Conservation (phyloP, 208 protist genomes). For the Wallacemonas rigidus region DNA sequence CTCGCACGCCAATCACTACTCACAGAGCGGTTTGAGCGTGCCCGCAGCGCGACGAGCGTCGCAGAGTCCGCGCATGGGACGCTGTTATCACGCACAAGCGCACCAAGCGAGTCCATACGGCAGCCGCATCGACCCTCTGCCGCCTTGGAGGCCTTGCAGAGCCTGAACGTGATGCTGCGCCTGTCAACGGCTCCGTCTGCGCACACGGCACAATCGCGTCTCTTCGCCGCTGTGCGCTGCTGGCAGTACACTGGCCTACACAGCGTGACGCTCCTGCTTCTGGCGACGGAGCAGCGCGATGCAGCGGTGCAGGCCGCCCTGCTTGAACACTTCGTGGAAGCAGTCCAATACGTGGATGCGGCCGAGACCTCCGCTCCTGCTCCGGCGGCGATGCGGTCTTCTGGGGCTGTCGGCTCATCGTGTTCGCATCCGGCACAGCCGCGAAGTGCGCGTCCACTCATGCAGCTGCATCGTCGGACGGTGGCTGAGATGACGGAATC, state of each 20-base stretch:
- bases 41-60: not conserved
- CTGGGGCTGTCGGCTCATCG: not conserved
- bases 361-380: not conserved
- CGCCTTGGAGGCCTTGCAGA: constrained; percentile 32
- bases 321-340: constrained; percentile 36
- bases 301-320: constrained; percentile 38
- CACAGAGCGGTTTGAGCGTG: constrained; percentile 17
- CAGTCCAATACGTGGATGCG: constrained; percentile 38
- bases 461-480: not conserved
- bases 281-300: constrained; percentile 26
- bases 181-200: constrained; percentile 22
- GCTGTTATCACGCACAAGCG: too few relatives aligned
- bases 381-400: not conserved
- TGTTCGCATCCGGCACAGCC: not conserved
- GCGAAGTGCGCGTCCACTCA: not conserved
- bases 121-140: constrained; percentile 10
- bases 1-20: constrained; percentile 31
- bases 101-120: too few relatives aligned
- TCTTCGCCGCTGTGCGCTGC: constrained; percentile 18
- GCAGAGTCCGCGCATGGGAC: constrained; percentile 1
- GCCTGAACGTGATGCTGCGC: constrained; percentile 43
- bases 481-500: not conserved
- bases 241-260: constrained; percentile 36
- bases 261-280: constrained; percentile 33
- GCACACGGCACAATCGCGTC: constrained; percentile 16